phyloP scores from a whole-genome alignment of 495 filamentous ascomycete species.

The Xylaria curta region DNA sequence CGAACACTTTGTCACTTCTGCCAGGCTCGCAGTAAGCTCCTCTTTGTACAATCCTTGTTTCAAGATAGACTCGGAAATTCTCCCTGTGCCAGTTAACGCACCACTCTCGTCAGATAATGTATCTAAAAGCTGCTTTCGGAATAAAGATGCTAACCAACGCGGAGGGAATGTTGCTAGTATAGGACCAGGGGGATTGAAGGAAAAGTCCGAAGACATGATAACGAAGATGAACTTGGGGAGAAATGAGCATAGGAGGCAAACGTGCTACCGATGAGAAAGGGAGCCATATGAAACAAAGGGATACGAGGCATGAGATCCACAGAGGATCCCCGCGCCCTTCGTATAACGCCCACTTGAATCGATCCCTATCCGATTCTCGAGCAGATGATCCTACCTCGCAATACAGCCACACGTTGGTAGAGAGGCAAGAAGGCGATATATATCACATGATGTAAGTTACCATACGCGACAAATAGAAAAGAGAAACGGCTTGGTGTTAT shows the following conservation, averaged over 20 bases:
- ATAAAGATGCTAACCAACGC: background rate
- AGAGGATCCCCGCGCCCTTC: background rate
- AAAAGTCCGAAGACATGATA: background rate
- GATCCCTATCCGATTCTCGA: background rate
- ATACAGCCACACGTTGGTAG: background rate
- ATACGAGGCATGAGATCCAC: no score
- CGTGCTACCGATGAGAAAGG: background rate
- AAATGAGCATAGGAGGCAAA: background rate
- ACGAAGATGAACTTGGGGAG: background rate
- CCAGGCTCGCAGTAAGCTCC: background rate
- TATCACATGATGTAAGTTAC: background rate
- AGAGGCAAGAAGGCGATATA: background rate
- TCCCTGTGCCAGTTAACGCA: background rate
- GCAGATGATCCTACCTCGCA: background rate
- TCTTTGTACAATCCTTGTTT: conserved; percentile 20
- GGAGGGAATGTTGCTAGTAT: background rate
- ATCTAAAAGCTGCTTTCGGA: background rate
- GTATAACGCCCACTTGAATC: background rate
- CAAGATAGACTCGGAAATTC: conserved; percentile 12
- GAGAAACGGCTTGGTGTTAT: background rate
- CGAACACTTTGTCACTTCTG: background rate
- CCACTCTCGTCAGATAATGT: background rate
- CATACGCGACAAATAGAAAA: background rate
- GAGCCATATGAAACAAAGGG: background rate
- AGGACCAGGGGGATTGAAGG: background rate